phyloP scores from a whole-genome alignment of 2,329 filamentous ascomycete genomes.

The Emergomyces pasteurianus region DNA sequence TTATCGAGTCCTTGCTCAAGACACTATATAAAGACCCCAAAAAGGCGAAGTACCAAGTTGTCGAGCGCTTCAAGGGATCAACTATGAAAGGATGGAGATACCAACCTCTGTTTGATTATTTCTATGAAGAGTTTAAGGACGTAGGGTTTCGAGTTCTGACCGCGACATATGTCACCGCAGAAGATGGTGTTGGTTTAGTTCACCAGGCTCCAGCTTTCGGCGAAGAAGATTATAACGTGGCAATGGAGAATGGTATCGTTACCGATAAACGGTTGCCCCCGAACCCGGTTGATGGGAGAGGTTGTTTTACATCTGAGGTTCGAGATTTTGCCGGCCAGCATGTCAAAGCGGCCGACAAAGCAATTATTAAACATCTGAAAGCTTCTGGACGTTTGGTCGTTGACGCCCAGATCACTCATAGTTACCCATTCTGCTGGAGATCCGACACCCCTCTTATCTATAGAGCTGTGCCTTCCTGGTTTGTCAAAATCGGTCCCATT shows the following conservation, averaged over 20 bases:
- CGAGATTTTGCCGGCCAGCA: slow-evolving; percentile 74
- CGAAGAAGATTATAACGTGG: slow-evolving; percentile 89
- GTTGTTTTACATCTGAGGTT: slow-evolving; percentile 65
- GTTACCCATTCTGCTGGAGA: slow-evolving; percentile 85
- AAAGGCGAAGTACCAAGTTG: slow-evolving; percentile 80
- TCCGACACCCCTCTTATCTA: slow-evolving; percentile 95
- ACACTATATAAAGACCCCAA: slow-evolving; percentile 91
- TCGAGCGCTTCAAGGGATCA: slow-evolving; percentile 68
- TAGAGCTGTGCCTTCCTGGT: slow-evolving; percentile 86
- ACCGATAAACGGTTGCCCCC: slow-evolving; percentile 66
- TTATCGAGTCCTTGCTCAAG: slow-evolving; percentile 67
- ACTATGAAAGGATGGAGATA: slow-evolving; percentile 86
- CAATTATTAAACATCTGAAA: slow-evolving; percentile 83
- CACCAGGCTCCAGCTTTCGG: slow-evolving; percentile 90
- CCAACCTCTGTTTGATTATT: slow-evolving; percentile 79
- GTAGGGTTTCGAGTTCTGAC: slow-evolving; percentile 70
- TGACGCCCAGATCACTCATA: slow-evolving; percentile 79
- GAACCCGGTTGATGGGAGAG: slow-evolving; percentile 78
- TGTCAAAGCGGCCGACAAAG: slow-evolving; percentile 85
- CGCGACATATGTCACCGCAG: slow-evolving; percentile 74
- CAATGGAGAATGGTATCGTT: slow-evolving; percentile 64
- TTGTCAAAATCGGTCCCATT: slow-evolving; percentile 74
- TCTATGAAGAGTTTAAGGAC: slow-evolving; percentile 79
- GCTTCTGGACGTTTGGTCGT: slow-evolving; percentile 63
- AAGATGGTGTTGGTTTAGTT: slow-evolving; percentile 86